phyloP scores from a whole-genome alignment of 257 asterid species.

The Marsdenia floribunda region DNA sequence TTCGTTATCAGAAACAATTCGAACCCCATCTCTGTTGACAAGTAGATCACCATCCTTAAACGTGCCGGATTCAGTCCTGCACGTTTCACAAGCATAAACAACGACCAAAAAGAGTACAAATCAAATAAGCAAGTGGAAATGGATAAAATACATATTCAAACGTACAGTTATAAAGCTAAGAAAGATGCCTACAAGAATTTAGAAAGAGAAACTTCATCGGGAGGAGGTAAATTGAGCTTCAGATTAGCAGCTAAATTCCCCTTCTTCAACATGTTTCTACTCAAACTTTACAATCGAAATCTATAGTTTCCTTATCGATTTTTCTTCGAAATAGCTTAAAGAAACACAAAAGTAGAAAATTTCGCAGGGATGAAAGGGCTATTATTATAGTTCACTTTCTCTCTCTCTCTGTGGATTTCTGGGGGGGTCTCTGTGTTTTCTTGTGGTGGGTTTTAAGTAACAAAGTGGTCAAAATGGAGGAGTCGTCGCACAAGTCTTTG shows the following conservation, averaged over 20 bases:
- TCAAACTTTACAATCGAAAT: neutral
- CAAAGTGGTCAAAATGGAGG: neutral
- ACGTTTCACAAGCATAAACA: constrained; percentile 12
- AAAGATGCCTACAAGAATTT: constrained; percentile 61
- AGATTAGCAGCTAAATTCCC: constrained; percentile 74
- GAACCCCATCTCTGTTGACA: constrained; percentile 89
- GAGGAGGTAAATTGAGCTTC: constrained; percentile 83
- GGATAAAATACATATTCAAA: neutral
- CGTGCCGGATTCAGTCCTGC: constrained; percentile 91
- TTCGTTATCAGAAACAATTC: constrained; percentile 68
- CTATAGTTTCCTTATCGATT: neutral
- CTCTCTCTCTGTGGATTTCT: neutral
- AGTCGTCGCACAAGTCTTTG: constrained; percentile 10
- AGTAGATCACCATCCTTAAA: constrained; percentile 95
- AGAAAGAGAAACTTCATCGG: constrained; percentile 73
- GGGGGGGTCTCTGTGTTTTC: neutral
- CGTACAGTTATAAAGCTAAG: neutral
- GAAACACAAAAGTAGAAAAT: neutral
- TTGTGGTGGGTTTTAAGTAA: neutral
- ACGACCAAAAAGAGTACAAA: neutral
- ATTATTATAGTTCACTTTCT: neutral
- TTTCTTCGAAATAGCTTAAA: neutral
- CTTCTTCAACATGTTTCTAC: constrained; percentile 49
- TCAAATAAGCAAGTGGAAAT: constrained; percentile 1
- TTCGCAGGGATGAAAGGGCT: neutral